Base-by-base conservation (phyloP, 2,329 filamentous ascomycete genomes). In the Fusarium sp. region DNA sequence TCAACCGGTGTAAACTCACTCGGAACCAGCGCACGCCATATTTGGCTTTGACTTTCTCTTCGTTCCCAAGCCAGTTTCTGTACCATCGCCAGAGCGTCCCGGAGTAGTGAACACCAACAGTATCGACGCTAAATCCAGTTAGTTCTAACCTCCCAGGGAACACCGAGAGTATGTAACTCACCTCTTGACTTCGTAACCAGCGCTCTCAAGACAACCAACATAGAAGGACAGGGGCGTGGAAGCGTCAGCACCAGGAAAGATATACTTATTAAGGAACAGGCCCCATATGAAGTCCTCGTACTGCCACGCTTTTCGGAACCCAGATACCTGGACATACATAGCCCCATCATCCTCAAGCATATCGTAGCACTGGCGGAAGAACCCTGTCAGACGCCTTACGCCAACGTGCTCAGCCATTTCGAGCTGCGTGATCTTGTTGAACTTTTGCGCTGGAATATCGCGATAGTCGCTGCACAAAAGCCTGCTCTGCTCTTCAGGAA, bases 351-450 rank as follows among this genome's bases (percentile, higher is more conserved):
- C 94, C 68, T 97, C 92, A 51, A 97, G 88, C 93, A 97, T 96
- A 73, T 96, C 91, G 78, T 95, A 87, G 63, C 96, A 92, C 81
- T 97, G 94, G 74, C 86, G 88, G 75, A 94, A 84, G 83, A 97
- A 97, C 57, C 82, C 82, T 61, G 83, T 83, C 74, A 97, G 90
- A 80, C 96, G 91, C 71, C 93, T 90, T 53, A 97, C 90, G 80
- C 94, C 94, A 72, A 97, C 94, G 82, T 97, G 94, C 84, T 97
- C 94, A 51, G 93, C 94, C 94, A 97, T 97, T 81, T 97, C 94
- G 44, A 97, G 88, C 80, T 94, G 96, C 68, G 94, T 96, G 77
- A 97, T 97, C 84, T 97, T 96, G 81, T 96, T 89, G 84, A 94
- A 97, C 74, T 90, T 83, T n/a, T 91, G 88, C 39, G 91, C 86